Conservation (phyloP, 208 protist genomes). For the Trypanosoma scelopori region DNA sequence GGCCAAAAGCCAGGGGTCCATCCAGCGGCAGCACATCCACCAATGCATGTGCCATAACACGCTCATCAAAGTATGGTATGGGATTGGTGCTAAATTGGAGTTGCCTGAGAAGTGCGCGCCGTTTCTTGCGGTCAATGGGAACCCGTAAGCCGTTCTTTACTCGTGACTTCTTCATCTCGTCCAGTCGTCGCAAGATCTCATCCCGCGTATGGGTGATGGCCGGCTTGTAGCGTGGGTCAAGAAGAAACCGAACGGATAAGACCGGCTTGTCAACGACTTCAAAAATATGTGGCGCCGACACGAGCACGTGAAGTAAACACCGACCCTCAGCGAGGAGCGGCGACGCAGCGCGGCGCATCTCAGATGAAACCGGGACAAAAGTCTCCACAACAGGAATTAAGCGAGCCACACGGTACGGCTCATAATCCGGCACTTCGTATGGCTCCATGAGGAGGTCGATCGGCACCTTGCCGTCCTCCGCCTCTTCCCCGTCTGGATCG, state of each 20-base stretch:
- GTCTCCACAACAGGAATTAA: conserved; percentile 44
- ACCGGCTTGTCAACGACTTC: conserved; percentile 20
- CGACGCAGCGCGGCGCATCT: conserved; percentile 37
- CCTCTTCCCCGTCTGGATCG: not conserved
- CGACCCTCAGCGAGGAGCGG: conserved; percentile 47
- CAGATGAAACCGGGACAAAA: conserved; percentile 37
- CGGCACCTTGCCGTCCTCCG: not conserved
- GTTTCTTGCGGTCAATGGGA: conserved; percentile 34
- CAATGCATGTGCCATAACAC: conserved; percentile 66
- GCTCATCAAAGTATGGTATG: conserved; percentile 69
- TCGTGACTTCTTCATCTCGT: conserved; percentile 19
- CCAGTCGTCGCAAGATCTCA: conserved; percentile 32
- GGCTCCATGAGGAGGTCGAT: conserved; percentile 21
- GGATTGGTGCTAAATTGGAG: conserved; percentile 61
- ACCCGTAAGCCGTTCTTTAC: conserved; percentile 24
- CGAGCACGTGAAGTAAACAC: conserved; percentile 68
- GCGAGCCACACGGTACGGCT: conserved; percentile 79
- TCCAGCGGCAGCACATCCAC: conserved; percentile 69
- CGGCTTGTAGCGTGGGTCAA: conserved; percentile 40
- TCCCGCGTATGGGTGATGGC: conserved; percentile 25
- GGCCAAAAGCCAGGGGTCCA: conserved; percentile 21
- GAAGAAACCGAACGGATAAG: conserved; percentile 44
- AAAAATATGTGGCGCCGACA: conserved; percentile 70
- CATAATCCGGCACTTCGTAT: conserved; percentile 63
- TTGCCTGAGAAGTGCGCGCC: conserved; percentile 46